Evolutionary conservation across 2,329 filamentous ascomycete genomes (phyloP).

Genomic region (Diplocarpon rosae): DNA sequence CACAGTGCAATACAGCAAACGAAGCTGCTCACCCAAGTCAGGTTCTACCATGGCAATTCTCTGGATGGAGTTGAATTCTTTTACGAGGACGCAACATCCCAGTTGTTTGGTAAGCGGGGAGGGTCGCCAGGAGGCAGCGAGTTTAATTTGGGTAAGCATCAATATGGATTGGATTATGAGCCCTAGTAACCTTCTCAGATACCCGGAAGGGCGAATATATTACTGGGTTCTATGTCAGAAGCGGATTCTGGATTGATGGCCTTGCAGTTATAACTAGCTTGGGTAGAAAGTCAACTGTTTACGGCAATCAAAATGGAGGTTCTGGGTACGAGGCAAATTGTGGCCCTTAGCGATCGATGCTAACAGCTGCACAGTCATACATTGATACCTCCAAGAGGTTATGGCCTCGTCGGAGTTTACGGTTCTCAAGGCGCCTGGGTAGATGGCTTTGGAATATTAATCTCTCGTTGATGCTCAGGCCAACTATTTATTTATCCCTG

Average conservation of each 20-base stretch:
- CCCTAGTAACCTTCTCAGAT: conserved; percentile 38
- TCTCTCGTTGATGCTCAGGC: conserved; percentile 45
- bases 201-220: conserved; percentile 76
- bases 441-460: conserved; percentile 76
- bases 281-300: conserved; percentile 76
- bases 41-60: conserved; percentile 65
- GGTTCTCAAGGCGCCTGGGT: conserved; percentile 74
- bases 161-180: neutral
- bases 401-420: conserved; percentile 76
- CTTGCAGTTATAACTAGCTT: conserved; percentile 82
- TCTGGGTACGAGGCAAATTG: conserved; percentile 53
- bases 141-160: conserved; percentile 62
- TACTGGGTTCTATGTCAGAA: conserved; percentile 73
- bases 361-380: conserved; percentile 51
- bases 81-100: conserved; percentile 76
- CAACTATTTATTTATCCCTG: too few relatives aligned
- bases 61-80: conserved; percentile 85
- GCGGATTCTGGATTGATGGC: conserved; percentile 75
- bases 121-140: conserved; percentile 59
- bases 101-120: conserved; percentile 76
- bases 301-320: conserved; percentile 70
- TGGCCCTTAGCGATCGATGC: neutral
- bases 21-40: conserved; percentile 63
- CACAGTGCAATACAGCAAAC: conserved; percentile 56
- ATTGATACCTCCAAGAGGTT: conserved; percentile 80